Conservation (phyloP, 2,329 filamentous ascomycete genomes). For the Plectosphaerella sp. region DNA sequence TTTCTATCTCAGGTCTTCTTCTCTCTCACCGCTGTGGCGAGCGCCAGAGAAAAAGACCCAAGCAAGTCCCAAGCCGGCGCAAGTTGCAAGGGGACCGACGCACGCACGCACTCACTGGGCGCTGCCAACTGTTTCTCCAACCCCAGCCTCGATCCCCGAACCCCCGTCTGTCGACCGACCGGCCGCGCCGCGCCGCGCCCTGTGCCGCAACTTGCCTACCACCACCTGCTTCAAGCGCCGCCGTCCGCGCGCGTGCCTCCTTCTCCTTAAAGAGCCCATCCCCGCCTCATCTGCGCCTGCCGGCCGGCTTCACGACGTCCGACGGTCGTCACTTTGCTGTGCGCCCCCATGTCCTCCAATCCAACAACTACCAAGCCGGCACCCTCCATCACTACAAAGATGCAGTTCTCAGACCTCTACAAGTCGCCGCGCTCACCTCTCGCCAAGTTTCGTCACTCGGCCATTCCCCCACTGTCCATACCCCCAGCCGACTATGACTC, state of each 20-base stretch:
- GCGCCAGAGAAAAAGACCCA: background rate
- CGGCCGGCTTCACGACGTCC: no score
- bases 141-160: background rate
- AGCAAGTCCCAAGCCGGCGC: no score
- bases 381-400: slow-evolving; percentile 24
- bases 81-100: background rate
- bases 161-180: no score
- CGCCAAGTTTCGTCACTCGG: slow-evolving; percentile 41
- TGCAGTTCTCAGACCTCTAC: slow-evolving; percentile 58
- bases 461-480: slow-evolving; percentile 17
- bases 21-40: background rate
- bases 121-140: no score
- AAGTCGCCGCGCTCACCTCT: slow-evolving; percentile 50
- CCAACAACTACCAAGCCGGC: background rate
- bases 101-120: background rate
- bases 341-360: background rate
- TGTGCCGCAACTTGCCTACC: no score
- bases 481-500: slow-evolving; percentile 46
- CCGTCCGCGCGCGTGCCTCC: background rate
- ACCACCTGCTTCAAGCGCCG: background rate
- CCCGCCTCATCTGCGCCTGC: no score
- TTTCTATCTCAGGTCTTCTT: slow-evolving; percentile 1
- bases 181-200: background rate
- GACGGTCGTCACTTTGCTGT: no score
- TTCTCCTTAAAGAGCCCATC: no score